These are phyloP conservation scores for Rubus parviflorus DNA, from an alignment of 306 rosid genomes.

Conservation along the genomic window DNA sequence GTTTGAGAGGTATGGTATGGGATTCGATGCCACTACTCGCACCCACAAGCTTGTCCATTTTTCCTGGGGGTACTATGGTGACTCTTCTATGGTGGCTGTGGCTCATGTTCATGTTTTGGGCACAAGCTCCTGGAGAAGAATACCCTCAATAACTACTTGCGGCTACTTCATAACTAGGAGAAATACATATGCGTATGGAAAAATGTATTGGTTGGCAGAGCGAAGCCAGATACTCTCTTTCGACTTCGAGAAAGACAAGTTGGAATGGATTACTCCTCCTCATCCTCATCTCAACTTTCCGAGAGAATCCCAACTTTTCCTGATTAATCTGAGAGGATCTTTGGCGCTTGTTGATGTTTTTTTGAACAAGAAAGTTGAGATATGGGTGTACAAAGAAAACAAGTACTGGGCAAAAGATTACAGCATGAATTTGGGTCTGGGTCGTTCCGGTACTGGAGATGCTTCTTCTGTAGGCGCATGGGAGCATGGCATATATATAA, in stretches of 20 bases:
- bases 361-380: neutral
- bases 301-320: neutral
- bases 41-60: neutral
- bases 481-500: neutral
- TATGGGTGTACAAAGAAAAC: neutral
- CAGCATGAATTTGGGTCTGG: too few relatives aligned
- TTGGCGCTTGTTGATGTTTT: neutral
- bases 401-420: neutral
- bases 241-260: neutral
- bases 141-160: neutral
- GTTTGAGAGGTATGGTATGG: conserved; percentile 1
- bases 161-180: too few relatives aligned
- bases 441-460: too few relatives aligned
- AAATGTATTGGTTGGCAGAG: neutral
- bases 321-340: neutral
- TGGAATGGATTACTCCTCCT: neutral
- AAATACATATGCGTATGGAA: neutral
- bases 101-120: neutral
- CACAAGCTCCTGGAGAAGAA: neutral
- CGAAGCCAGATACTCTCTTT: neutral
- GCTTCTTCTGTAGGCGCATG: neutral
- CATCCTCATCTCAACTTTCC: neutral
- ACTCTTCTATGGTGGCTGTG: neutral
- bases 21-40: neutral
- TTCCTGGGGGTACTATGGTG: neutral